Base-by-base conservation (phyloP, 805 yeast genomes). In the Starmerella riodocensis region DNA sequence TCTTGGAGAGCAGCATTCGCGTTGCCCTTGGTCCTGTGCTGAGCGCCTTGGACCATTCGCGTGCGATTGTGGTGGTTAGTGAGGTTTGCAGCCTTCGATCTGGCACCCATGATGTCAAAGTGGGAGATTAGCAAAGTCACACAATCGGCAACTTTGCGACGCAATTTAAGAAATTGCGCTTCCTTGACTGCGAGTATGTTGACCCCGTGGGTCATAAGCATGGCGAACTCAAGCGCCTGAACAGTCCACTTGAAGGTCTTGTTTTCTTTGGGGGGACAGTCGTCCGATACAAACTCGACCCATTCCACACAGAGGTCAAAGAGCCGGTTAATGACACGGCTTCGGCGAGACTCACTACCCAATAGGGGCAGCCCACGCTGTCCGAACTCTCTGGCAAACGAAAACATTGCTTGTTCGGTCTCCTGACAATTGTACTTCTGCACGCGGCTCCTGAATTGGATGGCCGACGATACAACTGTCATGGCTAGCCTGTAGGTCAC, bases 81-180 rank as follows among this genome's bases (percentile, higher is more conserved):
- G 19, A 49, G 65, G 27, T 60, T 60, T 3, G 64, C 63, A 2
- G 78, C 83, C 51, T 74, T 78, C 1, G 94, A 80, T 53, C 97
- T 70, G 0, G 96, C 96, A 35, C 97, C 97, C 95, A 88, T 91
- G 37, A 91, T 85, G 61, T 91, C 98, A 54, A 91, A 91, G 61
- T 91, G 97, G 0, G 95, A 83, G 46, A 91, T 88, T 43, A 91
- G 65, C 37, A 91, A 64, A 1, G 96, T 77, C 85, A 91, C 83
- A 60, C 96, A 85, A 1, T 93, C 81, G 1, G 96, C 93, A 33
- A 91, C 94, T 54, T 83, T 84, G 37, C 73, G 68, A 50, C 85
- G 76, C 47, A 91, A 63, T 28, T 67, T 60, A 41, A 70, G 62
- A 54, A 86, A 91, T 52, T 83, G 85, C 20, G 73, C 81, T 46